These are phyloP conservation scores for Petunia hybrid DNA, from an alignment of 305 asterid genomes.

Conservation along the genomic window DNA sequence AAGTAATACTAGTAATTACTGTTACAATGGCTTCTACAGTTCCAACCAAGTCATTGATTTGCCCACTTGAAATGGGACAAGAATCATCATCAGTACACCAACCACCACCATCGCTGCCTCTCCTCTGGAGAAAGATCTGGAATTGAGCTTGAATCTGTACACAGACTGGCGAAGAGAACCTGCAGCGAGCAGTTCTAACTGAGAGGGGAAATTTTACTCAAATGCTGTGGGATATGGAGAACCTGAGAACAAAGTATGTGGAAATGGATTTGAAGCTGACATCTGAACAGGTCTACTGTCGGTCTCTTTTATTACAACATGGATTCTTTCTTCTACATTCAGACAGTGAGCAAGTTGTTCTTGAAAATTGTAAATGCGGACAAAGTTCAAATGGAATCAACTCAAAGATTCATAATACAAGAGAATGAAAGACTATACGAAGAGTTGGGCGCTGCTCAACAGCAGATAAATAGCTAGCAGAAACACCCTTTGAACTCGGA, in stretches of 20 bases:
- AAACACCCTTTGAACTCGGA: conserved; percentile 54
- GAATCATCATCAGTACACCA: too few species aligned
- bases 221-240: conserved; percentile 77
- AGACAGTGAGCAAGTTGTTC: conserved; percentile 30
- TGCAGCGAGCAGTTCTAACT: conserved; percentile 58
- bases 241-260: conserved; percentile 56
- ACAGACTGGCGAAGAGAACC: conserved; percentile 58
- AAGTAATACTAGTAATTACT: too few species aligned
- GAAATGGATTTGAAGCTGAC: conserved; percentile 63
- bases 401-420: conserved; percentile 42
- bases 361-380: conserved; percentile 47
- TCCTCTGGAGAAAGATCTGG: conserved; percentile 47
- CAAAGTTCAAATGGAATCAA: conserved; percentile 47
- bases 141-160: conserved; percentile 59
- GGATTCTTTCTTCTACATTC: conserved; percentile 11
- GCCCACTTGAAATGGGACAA: too few species aligned
- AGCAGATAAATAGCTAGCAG: conserved; percentile 57
- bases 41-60: too few species aligned
- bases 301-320: conserved; percentile 31
- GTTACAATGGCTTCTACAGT: too few species aligned
- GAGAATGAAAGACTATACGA: conserved; percentile 56
- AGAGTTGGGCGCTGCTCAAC: conserved; percentile 57
- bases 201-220: conserved; percentile 65
- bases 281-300: conserved; percentile 56
- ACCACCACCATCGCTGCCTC: too few species aligned